Evolutionary conservation across 768 basidiomycete species (phyloP).

Genomic region (Agaricus blazei): DNA sequence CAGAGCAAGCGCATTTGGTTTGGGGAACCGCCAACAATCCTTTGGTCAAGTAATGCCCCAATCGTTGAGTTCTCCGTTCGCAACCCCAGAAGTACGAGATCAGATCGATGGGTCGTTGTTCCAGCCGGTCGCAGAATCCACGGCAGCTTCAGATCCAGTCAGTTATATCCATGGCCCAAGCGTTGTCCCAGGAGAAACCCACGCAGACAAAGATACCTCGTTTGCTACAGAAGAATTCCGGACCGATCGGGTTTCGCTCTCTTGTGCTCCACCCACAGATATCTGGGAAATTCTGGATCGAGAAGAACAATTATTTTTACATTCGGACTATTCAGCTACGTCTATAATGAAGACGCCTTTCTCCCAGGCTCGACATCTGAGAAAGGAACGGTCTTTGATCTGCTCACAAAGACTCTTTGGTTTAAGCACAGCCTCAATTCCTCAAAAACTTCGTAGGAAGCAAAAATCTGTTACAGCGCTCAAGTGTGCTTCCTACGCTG

Average conservation of each 20-base stretch:
- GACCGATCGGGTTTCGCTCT: neutral
- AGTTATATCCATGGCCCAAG: neutral
- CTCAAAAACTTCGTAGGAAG: slow-evolving; percentile 35
- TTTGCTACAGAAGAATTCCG: neutral
- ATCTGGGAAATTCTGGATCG: slow-evolving; percentile 46
- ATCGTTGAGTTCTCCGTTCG: slow-evolving; percentile 8
- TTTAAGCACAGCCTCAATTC: slow-evolving; percentile 27
- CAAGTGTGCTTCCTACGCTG: slow-evolving; percentile 22
- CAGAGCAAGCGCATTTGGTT: neutral
- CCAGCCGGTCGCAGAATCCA: neutral
- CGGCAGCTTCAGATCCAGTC: neutral
- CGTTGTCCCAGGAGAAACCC: neutral
- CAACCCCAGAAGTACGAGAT: slow-evolving; percentile 13
- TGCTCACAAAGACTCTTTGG: slow-evolving; percentile 21
- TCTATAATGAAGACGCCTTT: slow-evolving; percentile 20
- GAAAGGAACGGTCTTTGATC: slow-evolving; percentile 33
- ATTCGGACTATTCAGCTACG: slow-evolving; percentile 9
- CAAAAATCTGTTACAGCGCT: slow-evolving; percentile 22
- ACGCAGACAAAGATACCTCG: neutral
- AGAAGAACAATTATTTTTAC: slow-evolving; percentile 18
- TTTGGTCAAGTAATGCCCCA: slow-evolving; percentile 3
- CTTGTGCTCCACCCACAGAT: slow-evolving; percentile 20
- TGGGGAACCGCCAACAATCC: neutral
- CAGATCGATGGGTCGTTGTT: neutral
- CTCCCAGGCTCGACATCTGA: slow-evolving; percentile 28